Evolutionary conservation across 306 rosid species (phyloP).

Genomic region (Acacia confusa): DNA sequence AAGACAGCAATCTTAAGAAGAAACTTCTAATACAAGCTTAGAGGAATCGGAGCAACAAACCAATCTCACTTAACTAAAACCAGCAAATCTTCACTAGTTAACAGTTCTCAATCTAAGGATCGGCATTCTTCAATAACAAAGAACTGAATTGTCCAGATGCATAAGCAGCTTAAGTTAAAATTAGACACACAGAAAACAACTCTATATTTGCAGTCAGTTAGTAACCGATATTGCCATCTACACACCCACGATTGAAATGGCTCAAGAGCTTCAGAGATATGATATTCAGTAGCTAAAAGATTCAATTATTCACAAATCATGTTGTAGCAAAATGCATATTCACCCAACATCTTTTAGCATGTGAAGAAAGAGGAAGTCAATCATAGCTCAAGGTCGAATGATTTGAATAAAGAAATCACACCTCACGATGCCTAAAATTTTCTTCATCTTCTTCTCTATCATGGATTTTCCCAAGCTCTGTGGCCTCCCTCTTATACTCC

Average conservation of each 20-base stretch:
- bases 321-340: not conserved
- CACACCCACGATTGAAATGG: not conserved
- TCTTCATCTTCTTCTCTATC: conserved; percentile 98
- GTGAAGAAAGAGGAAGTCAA: conserved; percentile 20
- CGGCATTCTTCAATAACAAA: not conserved
- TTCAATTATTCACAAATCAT: not conserved
- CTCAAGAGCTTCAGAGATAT: not conserved
- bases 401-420: conserved; percentile 34
- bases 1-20: conserved; percentile 4
- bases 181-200: not conserved
- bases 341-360: not conserved
- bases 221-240: not conserved
- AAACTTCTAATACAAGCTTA: conserved; percentile 7
- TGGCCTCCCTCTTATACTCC: conserved; percentile 78
- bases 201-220: conserved; percentile 6
- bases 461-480: conserved; percentile 70
- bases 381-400: conserved; percentile 21
- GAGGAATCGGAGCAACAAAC: not conserved
- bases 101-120: conserved; percentile 21
- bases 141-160: not conserved
- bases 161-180: conserved; percentile 6
- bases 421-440: conserved; percentile 93
- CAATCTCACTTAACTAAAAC: not conserved
- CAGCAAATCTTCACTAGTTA: not conserved
- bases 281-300: not conserved